phyloP scores from a whole-genome alignment of 352 stramenopile species.

The Globisporangium okanoganense region DNA sequence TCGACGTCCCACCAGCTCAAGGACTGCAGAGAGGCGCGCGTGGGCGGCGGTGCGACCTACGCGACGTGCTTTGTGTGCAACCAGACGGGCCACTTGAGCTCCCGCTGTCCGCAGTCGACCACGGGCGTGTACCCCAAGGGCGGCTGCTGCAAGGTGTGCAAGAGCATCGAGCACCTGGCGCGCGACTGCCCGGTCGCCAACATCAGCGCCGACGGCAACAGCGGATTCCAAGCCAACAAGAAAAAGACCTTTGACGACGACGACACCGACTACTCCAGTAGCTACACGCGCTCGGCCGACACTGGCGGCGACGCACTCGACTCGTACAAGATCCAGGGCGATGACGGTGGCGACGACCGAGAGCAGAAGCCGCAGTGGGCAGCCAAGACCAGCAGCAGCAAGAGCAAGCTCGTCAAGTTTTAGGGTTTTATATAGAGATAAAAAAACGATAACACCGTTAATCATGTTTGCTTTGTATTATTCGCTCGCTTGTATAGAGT shows the following conservation, averaged over 20 bases:
- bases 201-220: constrained; percentile 59
- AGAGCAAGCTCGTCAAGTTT: constrained; percentile 43
- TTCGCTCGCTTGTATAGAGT: neutral
- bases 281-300: constrained; percentile 1
- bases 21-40: constrained; percentile 61
- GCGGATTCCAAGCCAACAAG: constrained; percentile 60
- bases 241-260: constrained; percentile 71
- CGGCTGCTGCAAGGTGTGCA: constrained; percentile 87
- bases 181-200: constrained; percentile 75
- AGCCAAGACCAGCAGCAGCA: constrained; percentile 8
- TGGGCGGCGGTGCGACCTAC: constrained; percentile 62
- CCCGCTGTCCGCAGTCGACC: constrained; percentile 81
- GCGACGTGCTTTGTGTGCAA: constrained; percentile 89
- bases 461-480: constrained; percentile 2
- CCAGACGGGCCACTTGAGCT: constrained; percentile 82
- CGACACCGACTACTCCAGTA: constrained; percentile 28
- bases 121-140: constrained; percentile 88
- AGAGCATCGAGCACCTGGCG: constrained; percentile 79
- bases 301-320: constrained; percentile 15
- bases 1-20: constrained; percentile 59
- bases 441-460: neutral
- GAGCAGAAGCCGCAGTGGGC: constrained; percentile 13
- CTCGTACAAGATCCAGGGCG: constrained; percentile 27
- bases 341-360: constrained; percentile 23
- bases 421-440: constrained; percentile 18